phyloP scores from a whole-genome alignment of 148 eudicot genomes.

The Limonium bicolor region DNA sequence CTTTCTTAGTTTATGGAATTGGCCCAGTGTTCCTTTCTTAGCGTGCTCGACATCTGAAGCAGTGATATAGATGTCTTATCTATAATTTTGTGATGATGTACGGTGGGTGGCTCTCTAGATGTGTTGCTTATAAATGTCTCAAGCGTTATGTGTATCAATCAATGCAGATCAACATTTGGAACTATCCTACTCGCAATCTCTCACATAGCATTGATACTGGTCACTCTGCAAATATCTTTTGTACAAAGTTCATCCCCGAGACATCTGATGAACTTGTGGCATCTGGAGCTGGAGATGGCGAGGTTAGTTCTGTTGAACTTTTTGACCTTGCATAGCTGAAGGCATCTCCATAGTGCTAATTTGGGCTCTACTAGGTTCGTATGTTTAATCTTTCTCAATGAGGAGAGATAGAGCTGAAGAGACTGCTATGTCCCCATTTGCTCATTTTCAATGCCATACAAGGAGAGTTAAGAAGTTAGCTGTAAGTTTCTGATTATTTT shows the following conservation, averaged over 20 bases:
- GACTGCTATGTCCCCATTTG: constrained; percentile 39
- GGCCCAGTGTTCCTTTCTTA: too few relatives aligned
- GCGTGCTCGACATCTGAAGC: too few relatives aligned
- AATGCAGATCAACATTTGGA: constrained; percentile 77
- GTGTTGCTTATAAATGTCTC: too few relatives aligned
- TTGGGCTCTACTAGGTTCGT: constrained; percentile 48
- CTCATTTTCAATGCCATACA: constrained; percentile 79
- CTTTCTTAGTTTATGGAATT: too few relatives aligned
- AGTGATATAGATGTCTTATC: too few relatives aligned
- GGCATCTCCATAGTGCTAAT: constrained; percentile 2
- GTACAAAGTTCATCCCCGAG: constrained; percentile 90
- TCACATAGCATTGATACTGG: constrained; percentile 73
- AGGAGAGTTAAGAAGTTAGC: constrained; percentile 95
- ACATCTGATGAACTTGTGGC: constrained; percentile 83
- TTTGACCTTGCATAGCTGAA: background rate
- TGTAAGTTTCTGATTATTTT: constrained; percentile 26
- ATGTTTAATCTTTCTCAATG: constrained; percentile 52
- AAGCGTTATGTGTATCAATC: too few relatives aligned
- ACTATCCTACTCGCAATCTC: constrained; percentile 56
- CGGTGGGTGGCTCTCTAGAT: too few relatives aligned
- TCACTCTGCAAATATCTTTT: constrained; percentile 88
- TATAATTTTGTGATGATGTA: too few relatives aligned
- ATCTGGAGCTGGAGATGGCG: constrained; percentile 96
- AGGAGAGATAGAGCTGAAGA: constrained; percentile 44
- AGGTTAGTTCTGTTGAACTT: constrained; percentile 32